Evolutionary conservation across 768 basidiomycete genomes (phyloP), one percentile per base, ranked within the genome.

Genomic region (Epithele typhae): DNA sequence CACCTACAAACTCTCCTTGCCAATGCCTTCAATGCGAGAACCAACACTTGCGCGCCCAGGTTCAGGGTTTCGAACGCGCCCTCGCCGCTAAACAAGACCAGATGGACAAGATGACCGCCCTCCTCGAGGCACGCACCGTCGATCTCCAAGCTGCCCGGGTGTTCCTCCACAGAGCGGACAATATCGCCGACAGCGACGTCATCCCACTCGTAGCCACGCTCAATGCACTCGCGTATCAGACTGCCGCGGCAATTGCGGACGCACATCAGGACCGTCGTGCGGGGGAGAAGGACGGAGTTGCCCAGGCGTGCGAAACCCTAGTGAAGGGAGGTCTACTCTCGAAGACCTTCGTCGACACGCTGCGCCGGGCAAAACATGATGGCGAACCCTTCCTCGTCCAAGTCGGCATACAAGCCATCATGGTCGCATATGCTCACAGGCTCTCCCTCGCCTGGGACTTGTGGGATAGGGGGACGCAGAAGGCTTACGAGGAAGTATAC

Each of bases 161-260:
- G 37, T 79, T 73, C 64, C 62, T 75, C 37, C 65, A 67, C 2
- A 72, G 66, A 15, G 68, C 67, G 0, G 76, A 78, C 48, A 34
- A 59, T 0, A 61, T 70, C 37, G 71, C 77, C 3, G 69, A 68
- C 3, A 68, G 68, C 5, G 77, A 82, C 25, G 68, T 79, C 12
- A 62, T 70, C 23, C 57, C 49, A 2, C 68, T 73, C 53, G 60
- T 80, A 12, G 67, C 71, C 38, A 62, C 63, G 14, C 58, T 81
- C n/a, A 75, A 79, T 40, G 59, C 71, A 6, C 70, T 71, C 48
- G 73, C 78, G 24, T 68, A 68, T 25, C 75, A 79, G 53, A 69
- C 68, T 14, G 72, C 76, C 2, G 72, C 73, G 0, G 67, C 64
- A 45, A 68, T 79, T 46, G 69, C 76, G 1, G 76, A 77, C 38